phyloP scores from a whole-genome alignment of 371 early-diverging fungal genomes.

The Fennellomyces sp. region DNA sequence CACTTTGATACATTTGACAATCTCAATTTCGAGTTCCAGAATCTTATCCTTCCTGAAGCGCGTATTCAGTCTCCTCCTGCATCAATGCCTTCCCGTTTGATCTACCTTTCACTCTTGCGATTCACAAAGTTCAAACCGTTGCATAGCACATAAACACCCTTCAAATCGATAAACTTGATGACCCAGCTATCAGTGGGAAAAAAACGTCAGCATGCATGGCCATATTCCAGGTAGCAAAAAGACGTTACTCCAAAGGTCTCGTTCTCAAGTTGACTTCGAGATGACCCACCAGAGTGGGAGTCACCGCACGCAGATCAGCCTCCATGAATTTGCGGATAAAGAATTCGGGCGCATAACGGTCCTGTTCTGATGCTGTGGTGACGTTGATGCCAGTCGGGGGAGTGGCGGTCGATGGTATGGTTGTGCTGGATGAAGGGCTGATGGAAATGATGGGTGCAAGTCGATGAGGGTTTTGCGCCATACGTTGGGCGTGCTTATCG shows the following conservation, averaged over 20 bases:
- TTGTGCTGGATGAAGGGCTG: background rate
- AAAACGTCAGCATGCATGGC: background rate
- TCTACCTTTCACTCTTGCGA: conserved; percentile 37
- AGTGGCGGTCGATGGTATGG: background rate
- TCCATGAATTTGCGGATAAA: conserved; percentile 51
- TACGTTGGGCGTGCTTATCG: conserved; percentile 31
- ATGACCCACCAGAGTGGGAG: conserved; percentile 36
- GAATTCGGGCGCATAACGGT: conserved; percentile 43
- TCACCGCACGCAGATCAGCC: conserved; percentile 41
- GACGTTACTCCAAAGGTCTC: conserved; percentile 43
- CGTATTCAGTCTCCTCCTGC: background rate
- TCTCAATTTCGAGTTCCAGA: conserved; percentile 69
- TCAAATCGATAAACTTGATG: conserved; percentile 65
- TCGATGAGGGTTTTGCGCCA: conserved; percentile 11
- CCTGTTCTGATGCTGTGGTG: conserved; percentile 19
- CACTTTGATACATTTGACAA: conserved; percentile 72
- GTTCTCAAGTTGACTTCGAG: conserved; percentile 51
- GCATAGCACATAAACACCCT: conserved; percentile 64
- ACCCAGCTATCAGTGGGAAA: conserved; percentile 54
- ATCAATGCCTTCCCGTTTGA: conserved; percentile 27
- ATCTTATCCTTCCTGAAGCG: conserved; percentile 51
- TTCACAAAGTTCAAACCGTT: conserved; percentile 58
- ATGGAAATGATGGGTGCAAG: background rate
- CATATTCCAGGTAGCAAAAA: background rate
- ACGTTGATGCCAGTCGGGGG: conserved; percentile 13